Base-by-base conservation (phyloP, 768 basidiomycete species). In the Leccinum subtestaceum region DNA sequence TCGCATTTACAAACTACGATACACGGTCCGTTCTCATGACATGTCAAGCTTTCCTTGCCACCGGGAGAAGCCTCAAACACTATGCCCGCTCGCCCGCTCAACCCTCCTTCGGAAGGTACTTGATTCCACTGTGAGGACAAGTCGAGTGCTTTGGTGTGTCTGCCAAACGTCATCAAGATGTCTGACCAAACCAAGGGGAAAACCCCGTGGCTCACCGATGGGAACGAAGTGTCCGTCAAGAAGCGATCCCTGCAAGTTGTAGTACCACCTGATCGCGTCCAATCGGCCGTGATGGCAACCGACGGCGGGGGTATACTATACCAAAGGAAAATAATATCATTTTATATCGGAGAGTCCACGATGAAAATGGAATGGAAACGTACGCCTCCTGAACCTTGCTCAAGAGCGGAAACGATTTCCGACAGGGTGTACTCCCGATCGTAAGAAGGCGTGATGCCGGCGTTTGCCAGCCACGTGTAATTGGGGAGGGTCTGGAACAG, bases 401-500 rank as follows among this genome's bases (percentile, higher is more conserved):
- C 77, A 36, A 91, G 70, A 1, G 87, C 89, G 46, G 78, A 65
- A 8, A 78, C 76, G 32, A 91, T 67, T 4, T 78, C 70, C 4
- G 79, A 71, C 17, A 88, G 77, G 0, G 83, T 84, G 70, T 84
- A 84, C 0, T 84, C 87, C 58, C 70, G 71, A 55, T 73, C 74
- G 4, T 72, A 68, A 5, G 80, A 80, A 2, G 92, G 93, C 5
- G 81, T 82, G 65, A 94, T 93, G n/a, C 89, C 91, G 10, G 80
- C 85, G n/a, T 80, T 73, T 7, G 76, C 73, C 27, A 95, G 84
- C 83, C 83, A 91, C 11, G 81, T 76, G 72, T 85, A 92, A 3
- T 92, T 92, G 0, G 90, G 88, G 19, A 93, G 82, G 2, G 77
- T 78, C 82, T 82, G 66, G 77, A 87, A 88, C 19, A 88, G 71